Conservation (phyloP, 306 rosid species). For the Dryas octopetala region DNA sequence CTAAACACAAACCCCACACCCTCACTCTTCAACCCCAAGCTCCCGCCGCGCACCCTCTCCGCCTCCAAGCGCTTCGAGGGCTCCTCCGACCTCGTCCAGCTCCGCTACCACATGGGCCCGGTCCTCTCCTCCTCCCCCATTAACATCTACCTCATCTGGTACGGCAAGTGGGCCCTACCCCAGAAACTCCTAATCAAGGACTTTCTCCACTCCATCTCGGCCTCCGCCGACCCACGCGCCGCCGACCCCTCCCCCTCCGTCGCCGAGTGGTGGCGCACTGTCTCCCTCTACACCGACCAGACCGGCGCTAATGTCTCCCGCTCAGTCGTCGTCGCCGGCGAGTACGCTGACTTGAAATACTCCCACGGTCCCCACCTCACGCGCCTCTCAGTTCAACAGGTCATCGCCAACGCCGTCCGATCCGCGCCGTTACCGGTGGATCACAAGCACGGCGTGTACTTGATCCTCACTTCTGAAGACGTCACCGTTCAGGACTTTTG, state of each 20-base stretch:
- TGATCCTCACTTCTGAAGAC: conserved; percentile 60
- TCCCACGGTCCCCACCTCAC: conserved; percentile 66
- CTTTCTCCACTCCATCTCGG: conserved; percentile 64
- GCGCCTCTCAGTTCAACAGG: conserved; percentile 70
- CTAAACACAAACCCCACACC: conserved; percentile 29
- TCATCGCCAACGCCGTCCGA: conserved; percentile 63
- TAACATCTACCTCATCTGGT: conserved; percentile 84
- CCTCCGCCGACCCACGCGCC: conserved; percentile 29
- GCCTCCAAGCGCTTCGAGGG: conserved; percentile 79
- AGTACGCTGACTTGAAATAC: conserved; percentile 51
- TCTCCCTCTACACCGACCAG: conserved; percentile 82
- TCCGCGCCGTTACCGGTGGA: conserved; percentile 79
- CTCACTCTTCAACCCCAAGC: conserved; percentile 55
- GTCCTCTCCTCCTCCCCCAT: conserved; percentile 74
- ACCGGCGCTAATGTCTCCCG: conserved; percentile 86
- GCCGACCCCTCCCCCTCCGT: conserved; percentile 60
- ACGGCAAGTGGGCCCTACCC: conserved; percentile 66
- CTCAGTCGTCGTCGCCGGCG: conserved; percentile 62
- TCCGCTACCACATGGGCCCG: conserved; percentile 96
- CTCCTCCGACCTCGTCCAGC: conserved; percentile 67
- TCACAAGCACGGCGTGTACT: conserved; percentile 77
- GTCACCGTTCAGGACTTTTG: conserved; percentile 82
- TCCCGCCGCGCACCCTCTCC: conserved; percentile 53
- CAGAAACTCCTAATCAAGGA: conserved; percentile 62
- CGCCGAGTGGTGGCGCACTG: conserved; percentile 83